Base-by-base conservation (phyloP, 2,329 filamentous ascomycete genomes). In the Ascochyta pisi region DNA sequence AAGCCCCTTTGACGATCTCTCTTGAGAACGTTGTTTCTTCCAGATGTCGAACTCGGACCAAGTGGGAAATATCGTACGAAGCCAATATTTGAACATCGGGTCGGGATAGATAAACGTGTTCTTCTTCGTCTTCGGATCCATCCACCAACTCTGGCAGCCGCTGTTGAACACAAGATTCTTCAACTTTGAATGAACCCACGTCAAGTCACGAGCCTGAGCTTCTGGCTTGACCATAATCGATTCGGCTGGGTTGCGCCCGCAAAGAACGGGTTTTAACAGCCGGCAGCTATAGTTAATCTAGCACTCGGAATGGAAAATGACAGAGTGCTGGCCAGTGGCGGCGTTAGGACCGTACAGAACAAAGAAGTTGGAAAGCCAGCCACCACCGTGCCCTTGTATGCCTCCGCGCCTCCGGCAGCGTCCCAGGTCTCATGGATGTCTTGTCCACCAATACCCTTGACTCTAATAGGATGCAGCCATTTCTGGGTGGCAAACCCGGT, bases 271-370 rank as follows among this genome's bases (percentile, higher is more conserved):
- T 23, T 9, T 26, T 26, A 38, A 12, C 13, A 47, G 44, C 23
- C 35, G 33, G 26, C 44, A 47, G 44, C 44, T 47, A 23, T 47
- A 47, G 24, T 47, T 47, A 33, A 47, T 47, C 44, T 47, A 33
- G 44, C 44, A 47, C 33, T 47, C 33, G 10, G 44, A 47, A 9
- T 47, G 44, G 23, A 47, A 47, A 13, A 47, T 47, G 15, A 47
- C 44, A 9, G 44, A 47, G 16, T 39, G 44, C 16, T 37, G 44
- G 33, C 33, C 44, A 26, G 44, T 47, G 22, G 16, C 16, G 16
- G 16, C 16, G 16, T 16, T 16, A 16, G 16, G 16, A 2, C 16
- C 16, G 16, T 16, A 16, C 16, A 16, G 16, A 16, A 16, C 16
- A 16, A 16, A 16, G 16, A 16, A 16, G 16, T 16, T 16, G 16